These are phyloP conservation scores for Pseudoneurospora amorphoporcata DNA, from an alignment of 495 filamentous ascomycete species.

Conservation along the genomic window DNA sequence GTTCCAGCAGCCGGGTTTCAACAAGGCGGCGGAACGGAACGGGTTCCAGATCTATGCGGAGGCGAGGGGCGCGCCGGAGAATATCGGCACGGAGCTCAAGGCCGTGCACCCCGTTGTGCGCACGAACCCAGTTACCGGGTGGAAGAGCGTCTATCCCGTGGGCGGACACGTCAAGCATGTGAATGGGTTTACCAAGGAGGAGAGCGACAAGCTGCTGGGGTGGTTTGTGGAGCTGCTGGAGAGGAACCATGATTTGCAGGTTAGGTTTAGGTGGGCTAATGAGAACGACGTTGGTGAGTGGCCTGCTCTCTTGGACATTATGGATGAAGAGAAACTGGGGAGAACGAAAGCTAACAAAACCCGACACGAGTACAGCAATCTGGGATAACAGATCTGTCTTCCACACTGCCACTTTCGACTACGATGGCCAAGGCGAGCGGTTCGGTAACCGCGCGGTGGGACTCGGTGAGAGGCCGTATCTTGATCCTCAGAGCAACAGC, in stretches of 20 bases:
- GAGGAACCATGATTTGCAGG: constrained; percentile 69
- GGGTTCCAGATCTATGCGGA: constrained; percentile 47
- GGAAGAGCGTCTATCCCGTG: constrained; percentile 61
- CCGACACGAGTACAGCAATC: constrained; percentile 47
- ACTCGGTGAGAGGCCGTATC: constrained; percentile 56
- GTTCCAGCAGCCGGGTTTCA: constrained; percentile 51
- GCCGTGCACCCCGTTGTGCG: constrained; percentile 61
- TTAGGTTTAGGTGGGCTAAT: constrained; percentile 54
- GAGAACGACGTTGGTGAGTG: constrained; percentile 44
- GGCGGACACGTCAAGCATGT: constrained; percentile 52
- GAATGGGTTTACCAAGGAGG: constrained; percentile 53
- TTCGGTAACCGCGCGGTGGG: constrained; percentile 53
- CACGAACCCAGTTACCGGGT: constrained; percentile 70
- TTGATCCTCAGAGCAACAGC: constrained; percentile 48
- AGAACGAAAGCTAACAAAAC: not conserved
- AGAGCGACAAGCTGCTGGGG: constrained; percentile 47
- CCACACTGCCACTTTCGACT: constrained; percentile 61
- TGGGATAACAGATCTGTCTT: constrained; percentile 67
- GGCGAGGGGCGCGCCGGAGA: constrained; percentile 52
- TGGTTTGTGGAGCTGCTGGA: constrained; percentile 51
- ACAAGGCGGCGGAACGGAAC: constrained; percentile 37
- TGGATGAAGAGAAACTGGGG: not conserved
- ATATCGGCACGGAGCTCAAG: constrained; percentile 47
- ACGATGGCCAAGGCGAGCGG: constrained; percentile 45
- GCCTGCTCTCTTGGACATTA: no score